Percentiles rank a stretch among this genome's conserved stretches.
Conservation (phyloP, 2,329 filamentous ascomycete genomes). For the Neocatenulostroma microsporum region DNA sequence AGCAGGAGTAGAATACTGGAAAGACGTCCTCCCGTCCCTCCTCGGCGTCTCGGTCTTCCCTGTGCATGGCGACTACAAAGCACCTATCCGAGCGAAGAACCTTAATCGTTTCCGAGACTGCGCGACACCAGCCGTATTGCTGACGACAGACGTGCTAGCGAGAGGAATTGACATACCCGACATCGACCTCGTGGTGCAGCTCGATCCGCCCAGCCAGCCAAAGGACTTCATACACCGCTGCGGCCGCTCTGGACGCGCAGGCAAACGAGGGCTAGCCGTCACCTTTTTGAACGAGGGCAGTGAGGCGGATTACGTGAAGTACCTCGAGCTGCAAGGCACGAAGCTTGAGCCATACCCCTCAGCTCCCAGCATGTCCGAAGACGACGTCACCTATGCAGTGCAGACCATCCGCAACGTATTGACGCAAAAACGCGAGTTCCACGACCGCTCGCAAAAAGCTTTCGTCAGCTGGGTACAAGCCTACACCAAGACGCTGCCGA, state of each 20-base stretch:
- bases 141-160: constrained; percentile 89
- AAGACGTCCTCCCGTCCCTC: constrained; percentile 66
- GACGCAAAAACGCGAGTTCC: constrained; percentile 55
- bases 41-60: constrained; percentile 66
- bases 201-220: constrained; percentile 78
- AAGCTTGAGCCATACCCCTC: constrained; percentile 24
- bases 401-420: constrained; percentile 55
- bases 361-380: constrained; percentile 46
- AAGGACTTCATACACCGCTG: constrained; percentile 70
- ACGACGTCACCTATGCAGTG: constrained; percentile 53
- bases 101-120: constrained; percentile 72
- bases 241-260: constrained; percentile 56
- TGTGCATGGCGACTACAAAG: constrained; percentile 84
- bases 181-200: constrained; percentile 82
- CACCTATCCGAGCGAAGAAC: constrained; percentile 81
- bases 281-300: constrained; percentile 76
- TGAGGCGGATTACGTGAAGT: constrained; percentile 85
- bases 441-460: constrained; percentile 82
- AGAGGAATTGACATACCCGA: constrained; percentile 86
- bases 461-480: constrained; percentile 92
- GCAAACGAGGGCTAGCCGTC: constrained; percentile 69
- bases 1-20: constrained; percentile 90
- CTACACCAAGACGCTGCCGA: constrained; percentile 84
- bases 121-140: constrained; percentile 66
- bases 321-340: constrained; percentile 49